Evolutionary conservation across 257 asterid species (phyloP).

Genomic region (Plantago ovata): DNA sequence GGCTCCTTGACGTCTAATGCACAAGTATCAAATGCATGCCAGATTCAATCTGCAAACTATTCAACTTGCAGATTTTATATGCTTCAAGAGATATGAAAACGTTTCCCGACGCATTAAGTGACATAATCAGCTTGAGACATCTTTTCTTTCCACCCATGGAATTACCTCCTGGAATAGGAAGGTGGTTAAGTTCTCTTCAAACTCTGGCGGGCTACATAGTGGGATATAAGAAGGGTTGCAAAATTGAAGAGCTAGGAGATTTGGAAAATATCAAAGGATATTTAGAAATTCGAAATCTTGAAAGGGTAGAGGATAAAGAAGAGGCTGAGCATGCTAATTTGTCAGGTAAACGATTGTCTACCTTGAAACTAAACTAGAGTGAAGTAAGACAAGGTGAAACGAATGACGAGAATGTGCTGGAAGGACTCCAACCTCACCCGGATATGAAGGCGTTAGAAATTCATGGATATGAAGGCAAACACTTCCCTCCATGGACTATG

Average conservation of each 20-base stretch:
- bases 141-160: neutral
- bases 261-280: constrained; percentile 11
- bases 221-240: constrained; percentile 11
- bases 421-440: constrained; percentile 29
- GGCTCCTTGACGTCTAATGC: too few species aligned
- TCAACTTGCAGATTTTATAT: constrained; percentile 23
- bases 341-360: neutral
- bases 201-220: constrained; percentile 12
- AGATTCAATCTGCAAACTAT: constrained; percentile 12
- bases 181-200: constrained; percentile 20
- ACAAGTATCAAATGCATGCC: too few species aligned
- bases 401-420: constrained; percentile 14
- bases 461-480: constrained; percentile 5
- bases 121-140: constrained; percentile 22
- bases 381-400: neutral
- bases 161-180: neutral
- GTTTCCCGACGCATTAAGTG: constrained; percentile 9
- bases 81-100: neutral
- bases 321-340: constrained; percentile 19
- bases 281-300: constrained; percentile 17
- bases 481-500: too few species aligned
- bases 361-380: neutral
- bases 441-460: constrained; percentile 18
- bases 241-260: constrained; percentile 18
- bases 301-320: constrained; percentile 16